These are phyloP conservation scores for Botryotinia narcissicola DNA, from an alignment of 2,329 filamentous ascomycete genomes.

Conservation along the genomic window DNA sequence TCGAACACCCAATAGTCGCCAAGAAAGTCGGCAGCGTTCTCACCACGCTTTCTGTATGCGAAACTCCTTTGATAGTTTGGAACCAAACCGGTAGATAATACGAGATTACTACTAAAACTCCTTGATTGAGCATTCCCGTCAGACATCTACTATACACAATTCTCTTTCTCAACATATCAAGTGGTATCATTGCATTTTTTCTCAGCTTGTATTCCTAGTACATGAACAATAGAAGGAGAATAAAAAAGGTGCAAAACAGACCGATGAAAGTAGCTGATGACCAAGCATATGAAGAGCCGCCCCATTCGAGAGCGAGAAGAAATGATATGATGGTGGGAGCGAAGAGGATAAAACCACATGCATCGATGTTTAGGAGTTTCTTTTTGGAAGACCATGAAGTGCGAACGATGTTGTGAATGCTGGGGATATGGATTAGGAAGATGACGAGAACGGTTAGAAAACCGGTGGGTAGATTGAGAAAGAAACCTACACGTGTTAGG, in stretches of 20 bases:
- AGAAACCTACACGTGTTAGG: not conserved
- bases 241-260: not conserved
- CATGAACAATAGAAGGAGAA: not conserved
- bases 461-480: not conserved
- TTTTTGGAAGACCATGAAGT: not conserved
- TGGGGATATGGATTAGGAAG: not conserved
- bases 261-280: not conserved
- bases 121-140: not conserved
- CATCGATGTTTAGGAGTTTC: not conserved
- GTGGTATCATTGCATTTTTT: not conserved
- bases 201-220: not conserved
- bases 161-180: not conserved
- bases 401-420: not conserved
- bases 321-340: not conserved
- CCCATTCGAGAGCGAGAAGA: not conserved
- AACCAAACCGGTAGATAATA: not conserved
- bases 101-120: not conserved
- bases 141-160: not conserved
- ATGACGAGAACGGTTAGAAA: not conserved
- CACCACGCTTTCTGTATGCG: not conserved
- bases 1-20: not conserved
- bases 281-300: not conserved
- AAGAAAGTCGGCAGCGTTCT: not conserved
- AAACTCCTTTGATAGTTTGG: not conserved
- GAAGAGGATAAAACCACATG: not conserved